These are phyloP conservation scores for Aspergillus heteromorphus DNA, from an alignment of 495 filamentous ascomycete species.

Conservation along the genomic window DNA sequence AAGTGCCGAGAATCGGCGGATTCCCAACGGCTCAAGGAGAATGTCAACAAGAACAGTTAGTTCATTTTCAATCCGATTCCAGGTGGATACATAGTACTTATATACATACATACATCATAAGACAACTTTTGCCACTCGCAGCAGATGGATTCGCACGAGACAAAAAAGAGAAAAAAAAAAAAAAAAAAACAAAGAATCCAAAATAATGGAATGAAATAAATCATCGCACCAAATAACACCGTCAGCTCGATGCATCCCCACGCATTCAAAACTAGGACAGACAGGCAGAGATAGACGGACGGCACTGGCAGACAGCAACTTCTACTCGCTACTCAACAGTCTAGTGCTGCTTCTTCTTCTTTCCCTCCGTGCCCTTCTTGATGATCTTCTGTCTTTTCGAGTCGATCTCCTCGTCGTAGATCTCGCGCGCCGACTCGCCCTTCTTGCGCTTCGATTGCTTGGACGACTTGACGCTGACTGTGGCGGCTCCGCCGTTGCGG, in stretches of 20 bases:
- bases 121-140: background rate
- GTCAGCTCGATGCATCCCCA: slow-evolving; percentile 5
- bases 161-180: background rate
- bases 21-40: too few species aligned
- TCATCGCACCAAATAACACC: slow-evolving; percentile 6
- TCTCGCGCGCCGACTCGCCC: slow-evolving; percentile 54
- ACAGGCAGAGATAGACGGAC: background rate
- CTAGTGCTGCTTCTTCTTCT: slow-evolving; percentile 19
- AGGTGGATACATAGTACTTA: slow-evolving; percentile 1
- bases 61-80: background rate
- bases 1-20: too few species aligned
- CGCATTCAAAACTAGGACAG: background rate
- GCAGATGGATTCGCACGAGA: background rate
- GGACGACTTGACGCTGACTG: slow-evolving; percentile 75
- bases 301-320: background rate
- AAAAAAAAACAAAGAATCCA: background rate
- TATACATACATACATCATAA: slow-evolving; percentile 5
- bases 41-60: too few species aligned
- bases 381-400: slow-evolving; percentile 46
- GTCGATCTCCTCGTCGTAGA: slow-evolving; percentile 43
- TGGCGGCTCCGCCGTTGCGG: slow-evolving; percentile 52
- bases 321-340: background rate
- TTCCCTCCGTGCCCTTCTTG: slow-evolving; percentile 51
- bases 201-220: too few species aligned
- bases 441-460: slow-evolving; percentile 76